Evolutionary conservation across 2,329 filamentous ascomycete genomes (phyloP).

Genomic region (Penicillium brasilianum): DNA sequence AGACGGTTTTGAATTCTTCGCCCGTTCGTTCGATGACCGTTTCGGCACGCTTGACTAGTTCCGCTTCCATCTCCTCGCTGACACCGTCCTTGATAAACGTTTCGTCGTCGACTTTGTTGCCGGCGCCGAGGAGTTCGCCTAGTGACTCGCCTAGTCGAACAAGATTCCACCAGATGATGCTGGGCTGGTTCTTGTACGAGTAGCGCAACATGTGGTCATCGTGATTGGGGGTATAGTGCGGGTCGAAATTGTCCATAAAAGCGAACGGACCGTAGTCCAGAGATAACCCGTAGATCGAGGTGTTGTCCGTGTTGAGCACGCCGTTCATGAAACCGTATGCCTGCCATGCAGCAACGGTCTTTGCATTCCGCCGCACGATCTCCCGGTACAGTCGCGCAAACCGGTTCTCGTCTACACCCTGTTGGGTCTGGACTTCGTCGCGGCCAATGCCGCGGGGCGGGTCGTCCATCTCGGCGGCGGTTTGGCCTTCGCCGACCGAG

Average conservation of each 20-base stretch:
- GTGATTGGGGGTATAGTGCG: constrained; percentile 93
- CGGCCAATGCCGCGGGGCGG: constrained; percentile 60
- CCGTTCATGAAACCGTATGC: constrained; percentile 99
- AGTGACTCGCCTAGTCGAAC: constrained; percentile 87
- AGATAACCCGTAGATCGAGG: constrained; percentile 83
- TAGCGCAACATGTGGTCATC: constrained; percentile 89
- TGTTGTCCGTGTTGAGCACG: constrained; percentile 97
- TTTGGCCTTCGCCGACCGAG: constrained; percentile 48
- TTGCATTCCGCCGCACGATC: constrained; percentile 81
- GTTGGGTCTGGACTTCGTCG: constrained; percentile 68
- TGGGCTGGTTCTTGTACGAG: constrained; percentile 90
- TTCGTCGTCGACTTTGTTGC: constrained; percentile 70
- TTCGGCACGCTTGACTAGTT: constrained; percentile 80
- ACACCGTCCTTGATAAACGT: constrained; percentile 76
- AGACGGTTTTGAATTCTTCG: constrained; percentile 87
- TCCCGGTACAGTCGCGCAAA: constrained; percentile 88
- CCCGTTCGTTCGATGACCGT: constrained; percentile 78
- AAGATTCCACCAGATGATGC: constrained; percentile 98
- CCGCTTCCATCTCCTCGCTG: constrained; percentile 67
- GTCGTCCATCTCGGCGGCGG: constrained; percentile 45
- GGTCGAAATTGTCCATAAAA: constrained; percentile 97
- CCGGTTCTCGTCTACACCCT: constrained; percentile 76
- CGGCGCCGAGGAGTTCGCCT: constrained; percentile 85
- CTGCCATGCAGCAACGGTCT: constrained; percentile 91
- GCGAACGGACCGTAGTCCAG: constrained; percentile 97